Percentiles rank a stretch among this genome's conserved stretches.
These are phyloP conservation scores for Puccinia coronata DNA, from an alignment of 1,284 basidiomycete genomes.

Conservation along the genomic window DNA sequence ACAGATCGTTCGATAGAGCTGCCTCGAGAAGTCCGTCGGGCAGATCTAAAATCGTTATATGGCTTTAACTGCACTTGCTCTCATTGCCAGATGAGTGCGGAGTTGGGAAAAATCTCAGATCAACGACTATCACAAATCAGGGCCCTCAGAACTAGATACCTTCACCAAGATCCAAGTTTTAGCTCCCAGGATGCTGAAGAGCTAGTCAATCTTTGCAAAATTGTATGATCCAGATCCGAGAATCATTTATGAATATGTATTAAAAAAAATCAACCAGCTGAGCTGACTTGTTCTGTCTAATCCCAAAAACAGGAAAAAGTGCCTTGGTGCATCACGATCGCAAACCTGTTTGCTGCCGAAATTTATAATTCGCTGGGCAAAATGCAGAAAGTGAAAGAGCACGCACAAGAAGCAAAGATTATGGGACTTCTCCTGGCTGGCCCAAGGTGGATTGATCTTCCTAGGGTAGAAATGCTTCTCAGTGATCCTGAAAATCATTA, in stretches of 20 bases:
- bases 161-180: background rate
- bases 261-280: no score
- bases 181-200: background rate
- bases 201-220: conserved; percentile 17
- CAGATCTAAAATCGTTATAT: background rate
- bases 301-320: conserved; percentile 20
- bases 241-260: background rate
- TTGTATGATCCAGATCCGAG: background rate
- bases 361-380: conserved; percentile 8
- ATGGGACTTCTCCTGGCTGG: background rate
- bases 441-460: background rate
- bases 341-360: conserved; percentile 15
- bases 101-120: conserved; percentile 16
- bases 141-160: background rate
- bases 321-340: background rate
- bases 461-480: background rate
- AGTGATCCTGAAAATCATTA: background rate
- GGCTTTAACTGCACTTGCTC: conserved; percentile 35
- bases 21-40: background rate
- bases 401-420: background rate
- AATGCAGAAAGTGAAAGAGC: background rate
- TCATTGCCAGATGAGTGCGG: conserved; percentile 31
- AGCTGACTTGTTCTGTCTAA: background rate
- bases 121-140: background rate
- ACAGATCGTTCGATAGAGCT: conserved; percentile 21